These are phyloP conservation scores for Schwanniomyces pseudopolymorphus DNA, from an alignment of 805 yeast genomes.

Conservation along the genomic window DNA sequence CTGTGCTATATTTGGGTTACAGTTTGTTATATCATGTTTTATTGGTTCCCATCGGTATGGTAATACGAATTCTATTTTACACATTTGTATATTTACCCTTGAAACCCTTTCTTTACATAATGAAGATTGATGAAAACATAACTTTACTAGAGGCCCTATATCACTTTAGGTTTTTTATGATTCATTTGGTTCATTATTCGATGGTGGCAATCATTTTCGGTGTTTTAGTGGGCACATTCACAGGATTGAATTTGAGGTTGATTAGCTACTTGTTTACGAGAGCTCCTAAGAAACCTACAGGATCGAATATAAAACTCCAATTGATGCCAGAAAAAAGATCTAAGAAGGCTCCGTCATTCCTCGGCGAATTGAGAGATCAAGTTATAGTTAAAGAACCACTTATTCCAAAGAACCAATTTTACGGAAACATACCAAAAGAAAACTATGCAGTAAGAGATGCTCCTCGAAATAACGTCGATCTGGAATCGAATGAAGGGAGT, in stretches of 20 bases:
- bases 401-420: neutral
- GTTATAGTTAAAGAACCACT: neutral
- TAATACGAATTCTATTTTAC: conserved; percentile 1
- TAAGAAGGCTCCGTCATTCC: neutral
- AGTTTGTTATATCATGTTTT: neutral
- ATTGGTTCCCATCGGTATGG: conserved; percentile 2
- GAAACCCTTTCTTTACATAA: conserved; percentile 5
- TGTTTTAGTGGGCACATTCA: conserved; percentile 3
- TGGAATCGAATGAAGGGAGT: neutral
- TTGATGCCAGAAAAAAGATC: neutral
- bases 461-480: neutral
- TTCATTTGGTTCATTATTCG: conserved; percentile 5
- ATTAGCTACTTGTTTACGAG: conserved; percentile 3
- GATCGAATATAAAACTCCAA: neutral
- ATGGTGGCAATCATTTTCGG: conserved; percentile 9
- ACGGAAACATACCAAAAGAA: neutral
- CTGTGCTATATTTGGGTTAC: neutral
- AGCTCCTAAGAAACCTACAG: neutral
- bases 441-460: neutral
- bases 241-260: conserved; percentile 6
- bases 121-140: conserved; percentile 4
- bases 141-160: neutral
- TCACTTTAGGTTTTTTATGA: conserved; percentile 4
- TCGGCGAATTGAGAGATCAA: neutral
- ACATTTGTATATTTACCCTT: conserved; percentile 7